Conservation (phyloP, 2,329 filamentous ascomycete species). For the Diaporthe sp. region DNA sequence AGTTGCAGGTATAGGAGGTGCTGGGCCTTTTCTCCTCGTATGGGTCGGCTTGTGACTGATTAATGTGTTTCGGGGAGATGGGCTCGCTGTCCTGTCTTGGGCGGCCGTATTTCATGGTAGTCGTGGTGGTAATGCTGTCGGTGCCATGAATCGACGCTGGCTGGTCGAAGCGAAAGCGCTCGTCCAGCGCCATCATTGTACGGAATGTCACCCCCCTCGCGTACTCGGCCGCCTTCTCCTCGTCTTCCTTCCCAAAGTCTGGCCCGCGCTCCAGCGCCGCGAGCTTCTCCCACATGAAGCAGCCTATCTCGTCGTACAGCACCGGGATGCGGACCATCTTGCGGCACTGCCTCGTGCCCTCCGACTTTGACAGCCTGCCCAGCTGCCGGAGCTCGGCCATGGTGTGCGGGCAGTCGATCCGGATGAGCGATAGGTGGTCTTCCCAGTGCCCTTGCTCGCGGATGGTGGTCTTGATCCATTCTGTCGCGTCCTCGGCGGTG, state of each 20-base stretch:
- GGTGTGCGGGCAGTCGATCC: conserved; percentile 37
- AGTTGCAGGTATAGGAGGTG: conserved; percentile 1
- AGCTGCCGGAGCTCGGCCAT: conserved; percentile 37
- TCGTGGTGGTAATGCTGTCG: background rate
- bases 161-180: conserved; percentile 21
- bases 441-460: conserved; percentile 34
- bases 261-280: conserved; percentile 22
- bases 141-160: background rate
- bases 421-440: conserved; percentile 33
- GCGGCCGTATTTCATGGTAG: background rate
- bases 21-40: too few species aligned
- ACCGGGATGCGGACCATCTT: conserved; percentile 40
- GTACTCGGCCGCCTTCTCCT: conserved; percentile 23
- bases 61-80: conserved; percentile 13
- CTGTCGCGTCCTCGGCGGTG: conserved; percentile 35
- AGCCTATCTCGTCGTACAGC: conserved; percentile 40
- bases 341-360: conserved; percentile 37
- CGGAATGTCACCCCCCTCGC: background rate
- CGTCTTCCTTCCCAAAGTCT: background rate
- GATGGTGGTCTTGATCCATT: conserved; percentile 37
- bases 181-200: conserved; percentile 13
- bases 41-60: background rate
- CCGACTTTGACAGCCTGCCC: conserved; percentile 33
- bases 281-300: conserved; percentile 38
- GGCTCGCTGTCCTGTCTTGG: conserved; percentile 22